Evolutionary conservation across 2,329 filamentous ascomycete species (phyloP), one percentile per base, ranked within the genome.

Genomic region (Colletotrichum musae): DNA sequence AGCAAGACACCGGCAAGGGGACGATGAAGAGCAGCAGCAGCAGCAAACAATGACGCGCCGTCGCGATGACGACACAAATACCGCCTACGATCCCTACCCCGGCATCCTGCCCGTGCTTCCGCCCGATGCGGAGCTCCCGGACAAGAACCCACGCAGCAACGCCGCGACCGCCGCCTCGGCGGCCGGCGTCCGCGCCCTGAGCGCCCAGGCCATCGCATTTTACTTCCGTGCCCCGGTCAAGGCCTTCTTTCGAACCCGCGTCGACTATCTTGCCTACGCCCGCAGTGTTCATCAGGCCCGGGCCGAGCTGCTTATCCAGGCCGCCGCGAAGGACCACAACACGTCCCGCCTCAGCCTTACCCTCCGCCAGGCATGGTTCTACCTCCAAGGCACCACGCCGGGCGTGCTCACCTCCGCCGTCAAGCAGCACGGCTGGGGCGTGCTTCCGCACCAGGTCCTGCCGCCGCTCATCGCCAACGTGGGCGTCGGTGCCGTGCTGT

Each of bases 201-300:
- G 92, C 74, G 92, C 94, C 7, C 93, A 97, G 77, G 86, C 94
- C 75, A 88, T 97, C 63, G 92, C 94, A 26, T 97, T 97, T 75
- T 98, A 97, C 82, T 98, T 97, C 78, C 88, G 94, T 65, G 94
- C 94, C 0, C 95, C 95, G 1, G 93, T 94, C 61, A 97, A 97
- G 81, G 93, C 94, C 16, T 98, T 98, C 78, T 97, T 98, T 81
- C 89, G 94, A 70, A 95, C 93, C 1, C 86, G 95, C 68, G 94
- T 98, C 72, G 95, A 98, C 83, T 97, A 94, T 73, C 84, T 90
- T 18, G 87, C 87, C 2, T 90, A 89, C 70, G 88, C 87, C 3
- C 83, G 88, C 32, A 84, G 78, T 16, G 76, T 89, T 3, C 86
- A 88, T 70, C 80, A 87, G 71, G 81, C 84, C 43, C 83, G 85